phyloP scores from a whole-genome alignment of 1,139 yeast genomes.

The Suhomyces guaymorum region DNA sequence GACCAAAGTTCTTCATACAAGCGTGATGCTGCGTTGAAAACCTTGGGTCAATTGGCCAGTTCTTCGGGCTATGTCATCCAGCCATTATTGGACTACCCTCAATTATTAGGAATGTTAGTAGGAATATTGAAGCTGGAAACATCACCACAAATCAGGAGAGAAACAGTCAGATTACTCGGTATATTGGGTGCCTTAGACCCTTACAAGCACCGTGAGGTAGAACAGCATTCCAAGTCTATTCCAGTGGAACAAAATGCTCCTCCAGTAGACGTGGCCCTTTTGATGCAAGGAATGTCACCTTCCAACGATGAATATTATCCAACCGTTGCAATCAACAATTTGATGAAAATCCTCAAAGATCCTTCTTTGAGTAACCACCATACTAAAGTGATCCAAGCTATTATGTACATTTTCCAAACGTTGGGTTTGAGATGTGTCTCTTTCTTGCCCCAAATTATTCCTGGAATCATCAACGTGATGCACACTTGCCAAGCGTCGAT shows the following conservation, averaged over 20 bases:
- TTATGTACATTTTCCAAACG: conserved; percentile 86
- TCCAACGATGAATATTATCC: conserved; percentile 93
- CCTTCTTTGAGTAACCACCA: conserved; percentile 84
- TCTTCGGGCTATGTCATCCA: conserved; percentile 95
- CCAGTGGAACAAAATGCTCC: conserved; percentile 84
- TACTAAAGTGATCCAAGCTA: conserved; percentile 87
- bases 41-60: conserved; percentile 85
- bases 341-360: conserved; percentile 82
- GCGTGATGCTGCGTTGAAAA: conserved; percentile 84
- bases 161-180: conserved; percentile 85
- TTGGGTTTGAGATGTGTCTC: conserved; percentile 86
- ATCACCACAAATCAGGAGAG: conserved; percentile 72
- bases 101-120: conserved; percentile 76
- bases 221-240: conserved; percentile 60
- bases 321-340: conserved; percentile 84
- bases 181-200: conserved; percentile 97
- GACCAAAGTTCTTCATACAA: conserved; percentile 87
- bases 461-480: conserved; percentile 86
- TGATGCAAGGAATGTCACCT: conserved; percentile 94
- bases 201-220: conserved; percentile 89
- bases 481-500: conserved; percentile 77
- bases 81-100: conserved; percentile 90
- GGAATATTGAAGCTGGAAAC: conserved; percentile 80
- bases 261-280: conserved; percentile 82
- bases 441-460: conserved; percentile 81